Evolutionary conservation across 2,329 filamentous ascomycete species (phyloP), one percentile per base, ranked within the genome.

Genomic region (Cladosporium velox): DNA sequence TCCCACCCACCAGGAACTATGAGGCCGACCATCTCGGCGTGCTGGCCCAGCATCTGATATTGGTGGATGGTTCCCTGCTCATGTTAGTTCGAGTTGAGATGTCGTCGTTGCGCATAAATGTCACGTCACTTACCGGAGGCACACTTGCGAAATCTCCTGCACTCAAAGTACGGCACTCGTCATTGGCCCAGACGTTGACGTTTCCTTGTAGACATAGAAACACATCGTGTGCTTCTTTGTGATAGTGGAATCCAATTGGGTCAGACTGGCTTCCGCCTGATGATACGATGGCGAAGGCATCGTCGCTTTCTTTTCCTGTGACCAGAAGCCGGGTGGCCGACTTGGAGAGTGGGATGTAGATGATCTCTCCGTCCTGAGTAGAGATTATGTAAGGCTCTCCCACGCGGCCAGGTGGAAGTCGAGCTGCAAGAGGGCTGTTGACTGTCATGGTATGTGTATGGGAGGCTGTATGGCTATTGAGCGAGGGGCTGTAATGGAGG

Each of bases 1-100:
- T 86, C 78, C 86, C 85, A 87, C 71, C 85, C 85, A 5, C 84
- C 85, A 0, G 85, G 85, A 0, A 83, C 83, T 32, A 87, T 83
- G 3, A 88, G 74, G 15, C 85, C 84, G 1, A 84, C 75, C 24
- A 81, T 81, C 68, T 87, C 86, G 2, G 84, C 84, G 67, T 87
- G 83, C 0, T 83, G 79, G 1, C 84, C 84, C 1, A 85, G 76
- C 30, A 85, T 77, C 65, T 86, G 82, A 4, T 85, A 85, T 69
- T 86, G 85, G 71, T 88, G 86, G 55, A 87, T 77, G 10, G 83
- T 77, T 67, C 76, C 80, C 81, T 85, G 44, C 14, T 8, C 14
- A n/a, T 35, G 57, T 67, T 59, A 70, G 57, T 58, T 12, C 28
- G n/a, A 11, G n/a, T 4, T 10, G 3, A 8, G 12, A 32, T 10